These are phyloP conservation scores for Leccinum ochraceum DNA, from an alignment of 768 basidiomycete genomes.

Conservation along the genomic window DNA sequence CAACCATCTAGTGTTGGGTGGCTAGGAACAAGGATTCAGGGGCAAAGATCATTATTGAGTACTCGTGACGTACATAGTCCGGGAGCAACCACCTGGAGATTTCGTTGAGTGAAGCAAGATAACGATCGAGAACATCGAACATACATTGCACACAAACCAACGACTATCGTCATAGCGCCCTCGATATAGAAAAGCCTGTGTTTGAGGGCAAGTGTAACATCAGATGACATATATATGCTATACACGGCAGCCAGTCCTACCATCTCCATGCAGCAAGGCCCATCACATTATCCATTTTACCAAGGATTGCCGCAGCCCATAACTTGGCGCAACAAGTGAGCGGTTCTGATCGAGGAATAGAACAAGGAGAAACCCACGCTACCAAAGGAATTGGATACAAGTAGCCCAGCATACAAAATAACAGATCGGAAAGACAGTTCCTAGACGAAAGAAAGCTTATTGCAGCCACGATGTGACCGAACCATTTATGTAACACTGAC, in stretches of 20 bases:
- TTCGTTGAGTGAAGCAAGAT: neutral
- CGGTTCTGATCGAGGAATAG: neutral
- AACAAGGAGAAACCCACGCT: neutral
- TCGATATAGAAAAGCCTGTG: slow-evolving; percentile 1
- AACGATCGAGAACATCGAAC: neutral
- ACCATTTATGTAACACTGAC: neutral
- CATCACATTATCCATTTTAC: neutral
- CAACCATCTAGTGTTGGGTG: slow-evolving; percentile 64
- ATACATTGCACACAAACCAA: neutral
- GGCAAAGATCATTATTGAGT: neutral
- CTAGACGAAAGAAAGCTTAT: neutral
- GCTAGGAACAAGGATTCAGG: slow-evolving; percentile 36
- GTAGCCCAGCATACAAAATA: neutral
- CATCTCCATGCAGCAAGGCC: slow-evolving; percentile 3
- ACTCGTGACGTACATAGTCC: slow-evolving; percentile 49
- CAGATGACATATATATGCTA: neutral
- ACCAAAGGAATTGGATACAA: neutral
- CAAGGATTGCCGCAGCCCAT: neutral
- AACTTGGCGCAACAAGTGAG: neutral
- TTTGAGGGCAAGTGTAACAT: neutral
- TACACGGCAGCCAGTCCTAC: neutral
- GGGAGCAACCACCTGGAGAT: slow-evolving; percentile 54
- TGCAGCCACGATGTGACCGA: neutral
- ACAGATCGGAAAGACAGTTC: neutral
- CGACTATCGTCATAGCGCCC: neutral